Percentiles rank a stretch among this genome's conserved stretches.
Evolutionary conservation across 345 rosid species (phyloP).

Genomic region (Eucalyptus dawsonii): DNA sequence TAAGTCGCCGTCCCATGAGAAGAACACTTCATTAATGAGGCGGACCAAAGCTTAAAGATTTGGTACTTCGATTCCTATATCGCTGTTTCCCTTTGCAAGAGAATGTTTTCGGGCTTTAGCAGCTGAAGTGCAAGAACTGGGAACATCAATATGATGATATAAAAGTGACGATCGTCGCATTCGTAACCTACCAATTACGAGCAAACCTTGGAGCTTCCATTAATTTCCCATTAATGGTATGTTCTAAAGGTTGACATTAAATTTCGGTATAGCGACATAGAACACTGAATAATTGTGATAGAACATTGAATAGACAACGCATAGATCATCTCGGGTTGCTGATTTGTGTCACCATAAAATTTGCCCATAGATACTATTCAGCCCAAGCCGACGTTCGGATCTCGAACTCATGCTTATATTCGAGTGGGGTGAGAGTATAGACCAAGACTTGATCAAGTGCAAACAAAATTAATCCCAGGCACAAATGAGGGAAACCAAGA

Average conservation of each 20-base stretch:
- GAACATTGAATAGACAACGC: neutral
- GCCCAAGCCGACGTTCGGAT: neutral
- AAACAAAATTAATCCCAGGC: neutral
- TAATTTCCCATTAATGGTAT: neutral
- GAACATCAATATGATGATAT: neutral
- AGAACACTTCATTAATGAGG: neutral
- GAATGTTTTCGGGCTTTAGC: fast-evolving
- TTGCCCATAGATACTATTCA: neutral
- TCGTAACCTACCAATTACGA: neutral
- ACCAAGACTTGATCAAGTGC: neutral
- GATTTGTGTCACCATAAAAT: neutral
- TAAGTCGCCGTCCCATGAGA: neutral
- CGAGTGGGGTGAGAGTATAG: neutral
- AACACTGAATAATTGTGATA: neutral
- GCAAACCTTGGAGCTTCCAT: neutral
- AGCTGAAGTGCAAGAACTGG: neutral
- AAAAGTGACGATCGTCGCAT: fast-evolving
- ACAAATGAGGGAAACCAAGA: neutral
- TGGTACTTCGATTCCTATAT: neutral
- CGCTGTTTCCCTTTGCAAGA: neutral
- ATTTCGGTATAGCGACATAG: neutral
- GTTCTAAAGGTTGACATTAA: neutral
- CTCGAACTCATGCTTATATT: neutral
- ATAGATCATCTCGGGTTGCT: neutral
- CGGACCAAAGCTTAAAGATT: neutral